A percentile compares a stretch with the other conserved stretches of the same genome.
Evolutionary conservation across 805 yeast species (phyloP).

Genomic region (Candida suzukii): DNA sequence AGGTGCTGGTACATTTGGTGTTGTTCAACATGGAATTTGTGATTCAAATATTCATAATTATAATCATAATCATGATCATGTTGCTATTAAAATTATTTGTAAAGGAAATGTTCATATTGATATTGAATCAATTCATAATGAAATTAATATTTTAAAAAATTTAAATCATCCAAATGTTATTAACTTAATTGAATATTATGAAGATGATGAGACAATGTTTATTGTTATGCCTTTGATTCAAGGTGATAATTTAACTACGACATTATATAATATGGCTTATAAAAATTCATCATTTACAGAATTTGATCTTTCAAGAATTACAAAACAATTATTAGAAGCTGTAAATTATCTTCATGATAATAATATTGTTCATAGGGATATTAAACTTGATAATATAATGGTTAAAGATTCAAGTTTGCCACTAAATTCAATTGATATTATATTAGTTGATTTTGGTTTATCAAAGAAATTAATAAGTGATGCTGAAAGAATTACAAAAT

Average conservation of each 20-base stretch:
- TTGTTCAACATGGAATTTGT: constrained; percentile 62
- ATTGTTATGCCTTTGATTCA: constrained; percentile 83
- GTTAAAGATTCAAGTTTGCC: constrained; percentile 47
- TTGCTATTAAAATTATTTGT: constrained; percentile 75
- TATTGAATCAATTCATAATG: too few relatives aligned
- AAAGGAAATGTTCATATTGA: too few relatives aligned
- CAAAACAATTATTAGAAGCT: constrained; percentile 65
- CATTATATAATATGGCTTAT: too few relatives aligned
- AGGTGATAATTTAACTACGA: constrained; percentile 88
- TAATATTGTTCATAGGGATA: constrained; percentile 80
- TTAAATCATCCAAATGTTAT: constrained; percentile 75
- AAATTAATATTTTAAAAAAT: constrained; percentile 52
- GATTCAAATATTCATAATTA: too few relatives aligned
- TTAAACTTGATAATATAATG: constrained; percentile 81
- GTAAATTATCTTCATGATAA: constrained; percentile 59
- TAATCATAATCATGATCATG: constrained; percentile 46
- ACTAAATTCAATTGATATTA: constrained; percentile 35
- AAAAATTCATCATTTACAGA: constrained; percentile 73
- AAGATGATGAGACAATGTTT: constrained; percentile 75
- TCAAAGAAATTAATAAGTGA: constrained; percentile 49
- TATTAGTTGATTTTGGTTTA: constrained; percentile 86
- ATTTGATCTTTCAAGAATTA: constrained; percentile 62
- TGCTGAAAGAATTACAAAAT: background rate
- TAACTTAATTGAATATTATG: constrained; percentile 80
- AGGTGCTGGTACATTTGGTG: constrained; percentile 88